Conservation (phyloP, 495 filamentous ascomycete species). For the Talaromyces liani region DNA sequence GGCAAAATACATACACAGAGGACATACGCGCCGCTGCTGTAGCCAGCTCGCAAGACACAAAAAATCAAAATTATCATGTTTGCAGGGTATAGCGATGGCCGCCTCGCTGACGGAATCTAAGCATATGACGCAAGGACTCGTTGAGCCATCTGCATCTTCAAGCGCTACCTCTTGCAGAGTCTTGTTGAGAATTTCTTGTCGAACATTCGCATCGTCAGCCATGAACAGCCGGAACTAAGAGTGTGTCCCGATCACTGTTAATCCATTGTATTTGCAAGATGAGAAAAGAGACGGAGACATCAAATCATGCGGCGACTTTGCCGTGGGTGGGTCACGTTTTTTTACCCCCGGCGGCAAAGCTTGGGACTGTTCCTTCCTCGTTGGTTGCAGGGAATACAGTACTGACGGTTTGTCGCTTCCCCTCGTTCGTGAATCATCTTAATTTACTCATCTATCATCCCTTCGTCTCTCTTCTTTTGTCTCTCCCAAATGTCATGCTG, state of each 20-base stretch:
- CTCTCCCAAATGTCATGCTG: constrained; percentile 12
- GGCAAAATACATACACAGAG: constrained; percentile 50
- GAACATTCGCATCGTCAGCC: constrained; percentile 34
- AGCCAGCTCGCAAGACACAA: constrained; percentile 79
- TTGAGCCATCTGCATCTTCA: constrained; percentile 21
- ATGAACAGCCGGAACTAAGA: constrained; percentile 13
- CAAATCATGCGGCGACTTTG: not conserved
- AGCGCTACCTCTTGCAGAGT: constrained; percentile 37
- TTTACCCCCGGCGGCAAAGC: not conserved
- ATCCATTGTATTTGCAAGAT: not conserved
- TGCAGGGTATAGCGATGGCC: constrained; percentile 65
- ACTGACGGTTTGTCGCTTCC: not conserved
- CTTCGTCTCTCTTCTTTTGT: not conserved
- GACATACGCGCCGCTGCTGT: constrained; percentile 63
- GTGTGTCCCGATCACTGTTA: not conserved
- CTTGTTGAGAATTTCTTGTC: constrained; percentile 34
- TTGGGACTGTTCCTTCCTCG: not conserved
- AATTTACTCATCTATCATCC: not conserved
- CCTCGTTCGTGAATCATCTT: not conserved
- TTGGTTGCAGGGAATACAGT: not conserved
- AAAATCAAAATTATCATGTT: constrained; percentile 76
- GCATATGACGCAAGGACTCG: constrained; percentile 53
- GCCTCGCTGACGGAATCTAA: constrained; percentile 66
- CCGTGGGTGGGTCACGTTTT: constrained; percentile 1
- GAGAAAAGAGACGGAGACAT: not conserved